Evolutionary conservation across 805 yeast species (phyloP), one percentile per base, ranked within the genome.

Genomic region (Ogataea trehalophila): DNA sequence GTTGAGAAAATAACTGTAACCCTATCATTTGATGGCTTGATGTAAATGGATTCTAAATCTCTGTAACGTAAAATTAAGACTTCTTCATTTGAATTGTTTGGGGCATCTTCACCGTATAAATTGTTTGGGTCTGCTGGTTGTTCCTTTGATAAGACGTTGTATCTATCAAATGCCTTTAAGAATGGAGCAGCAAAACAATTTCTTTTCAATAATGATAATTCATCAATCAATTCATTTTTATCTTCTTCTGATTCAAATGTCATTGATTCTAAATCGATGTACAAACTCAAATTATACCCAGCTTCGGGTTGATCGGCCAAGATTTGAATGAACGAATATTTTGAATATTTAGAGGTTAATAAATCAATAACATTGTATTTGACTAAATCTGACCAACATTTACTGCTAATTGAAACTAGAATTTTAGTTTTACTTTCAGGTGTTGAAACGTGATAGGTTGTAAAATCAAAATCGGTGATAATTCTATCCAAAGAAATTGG

Each of bases 1-100:
- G 98, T 94, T 42, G 96, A 88, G 70, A 94, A 94, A 41, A 94
- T 86, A 37, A 92, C 97, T 1, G 99, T 94, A 45, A 94, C 96
- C 67, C 99, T 83, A 68, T 94, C 99, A 63, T 85, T 88, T 33
- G 95, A 82, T 5, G 99, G 96, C 66, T 85, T 84, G 62, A 94
- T 82, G 66, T 80, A 94, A 61, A 94, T 89, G 47, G 90, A 79
- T 67, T 94, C 99, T 58, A 86, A 89, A 47, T 94, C 97, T 63
- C 99, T 84, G 71, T 94, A 92, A 66, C 85, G 81, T 48, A 94
- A 74, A 20, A 79, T 77, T 69, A 84, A 73, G 3, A 84, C 85
- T 44, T 77, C 77, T 52, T 81, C 83, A 33, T 75, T 73, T 41
- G 68, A 68, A 45, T 63, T 62, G 41, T 68, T 68, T 37, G 59